phyloP scores from a whole-genome alignment of 169 alveolate genomes.

The Cryptosporidium ubiquitum region DNA sequence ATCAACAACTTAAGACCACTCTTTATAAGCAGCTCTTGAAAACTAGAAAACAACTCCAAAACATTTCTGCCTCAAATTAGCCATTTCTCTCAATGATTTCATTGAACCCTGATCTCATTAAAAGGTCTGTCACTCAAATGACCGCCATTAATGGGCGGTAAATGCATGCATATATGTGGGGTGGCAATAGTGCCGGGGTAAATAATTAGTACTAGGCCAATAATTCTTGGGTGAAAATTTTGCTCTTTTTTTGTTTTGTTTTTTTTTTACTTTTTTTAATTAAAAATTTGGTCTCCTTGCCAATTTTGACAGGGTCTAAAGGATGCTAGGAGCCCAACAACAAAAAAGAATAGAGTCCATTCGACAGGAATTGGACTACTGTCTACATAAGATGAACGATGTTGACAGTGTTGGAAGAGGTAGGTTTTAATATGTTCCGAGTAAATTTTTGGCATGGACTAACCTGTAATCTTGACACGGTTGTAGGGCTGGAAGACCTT shows the following conservation, averaged over 20 bases:
- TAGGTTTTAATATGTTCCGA: slow-evolving; percentile 6
- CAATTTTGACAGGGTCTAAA: slow-evolving; percentile 16
- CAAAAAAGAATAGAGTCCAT: slow-evolving; percentile 65
- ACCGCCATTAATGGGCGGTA: slow-evolving; percentile 33
- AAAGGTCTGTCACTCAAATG: not conserved
- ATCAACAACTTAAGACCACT: not conserved
- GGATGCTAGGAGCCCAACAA: slow-evolving; percentile 74
- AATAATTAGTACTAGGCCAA: not conserved
- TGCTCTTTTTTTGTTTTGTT: slow-evolving; percentile 4
- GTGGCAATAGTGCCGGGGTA: slow-evolving; percentile 28
- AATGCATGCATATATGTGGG: slow-evolving; percentile 58
- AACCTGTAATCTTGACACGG: not conserved
- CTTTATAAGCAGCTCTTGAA: slow-evolving; percentile 32
- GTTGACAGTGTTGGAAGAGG: slow-evolving; percentile 74
- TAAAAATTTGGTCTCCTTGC: slow-evolving; percentile 22
- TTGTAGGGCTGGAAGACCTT: slow-evolving; percentile 54
- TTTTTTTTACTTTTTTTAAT: not conserved
- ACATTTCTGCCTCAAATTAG: not conserved
- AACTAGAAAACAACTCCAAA: slow-evolving; percentile 3
- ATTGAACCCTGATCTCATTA: not conserved
- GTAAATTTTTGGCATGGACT: not conserved
- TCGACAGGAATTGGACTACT: slow-evolving; percentile 63
- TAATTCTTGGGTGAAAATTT: slow-evolving; percentile 5
- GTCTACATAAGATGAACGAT: slow-evolving; percentile 70
- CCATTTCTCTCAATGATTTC: not conserved